phyloP scores from a whole-genome alignment of 805 yeast species.

The Ogataea paradorogensis region DNA sequence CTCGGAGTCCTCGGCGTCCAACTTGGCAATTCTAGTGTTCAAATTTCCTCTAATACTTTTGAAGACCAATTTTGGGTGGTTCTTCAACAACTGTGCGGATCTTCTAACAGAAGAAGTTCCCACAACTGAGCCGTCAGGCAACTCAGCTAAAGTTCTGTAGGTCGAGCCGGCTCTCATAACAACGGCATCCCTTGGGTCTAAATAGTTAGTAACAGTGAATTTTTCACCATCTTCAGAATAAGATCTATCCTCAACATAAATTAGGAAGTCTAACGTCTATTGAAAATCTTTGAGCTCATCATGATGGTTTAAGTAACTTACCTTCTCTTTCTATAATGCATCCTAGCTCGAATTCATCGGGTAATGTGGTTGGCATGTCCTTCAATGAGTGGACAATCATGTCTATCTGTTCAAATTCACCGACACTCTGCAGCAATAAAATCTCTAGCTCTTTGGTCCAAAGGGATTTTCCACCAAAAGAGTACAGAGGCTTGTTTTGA shows the following conservation, averaged over 20 bases:
- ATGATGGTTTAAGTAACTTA: slow-evolving; percentile 27
- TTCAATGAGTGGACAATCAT: slow-evolving; percentile 91
- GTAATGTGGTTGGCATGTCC: slow-evolving; percentile 86
- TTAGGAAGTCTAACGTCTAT: slow-evolving; percentile 41
- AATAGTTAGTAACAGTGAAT: slow-evolving; percentile 9
- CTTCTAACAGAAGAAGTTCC: slow-evolving; percentile 96
- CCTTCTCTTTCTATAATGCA: slow-evolving; percentile 77
- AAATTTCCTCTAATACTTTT: slow-evolving; percentile 84
- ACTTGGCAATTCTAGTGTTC: slow-evolving; percentile 75
- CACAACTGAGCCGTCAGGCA: slow-evolving; percentile 82
- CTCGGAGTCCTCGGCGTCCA: slow-evolving; percentile 66
- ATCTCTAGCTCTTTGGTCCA: slow-evolving; percentile 97
- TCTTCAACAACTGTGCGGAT: slow-evolving; percentile 81
- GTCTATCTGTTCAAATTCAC: slow-evolving; percentile 67
- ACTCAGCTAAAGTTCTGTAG: slow-evolving; percentile 62
- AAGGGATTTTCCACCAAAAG: slow-evolving; percentile 93
- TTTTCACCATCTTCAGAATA: slow-evolving; percentile 14
- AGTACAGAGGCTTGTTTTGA: slow-evolving; percentile 78
- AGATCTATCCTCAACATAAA: slow-evolving; percentile 29
- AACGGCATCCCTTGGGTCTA: slow-evolving; percentile 89
- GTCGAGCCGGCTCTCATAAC: slow-evolving; percentile 67
- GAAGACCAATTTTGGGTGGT: slow-evolving; percentile 72
- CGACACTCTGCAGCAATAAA: slow-evolving; percentile 61
- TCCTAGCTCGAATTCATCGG: slow-evolving; percentile 86
- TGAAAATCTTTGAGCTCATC: slow-evolving; percentile 30